Base-by-base conservation (phyloP, 495 filamentous ascomycete genomes). In the Podospora comata region DNA sequence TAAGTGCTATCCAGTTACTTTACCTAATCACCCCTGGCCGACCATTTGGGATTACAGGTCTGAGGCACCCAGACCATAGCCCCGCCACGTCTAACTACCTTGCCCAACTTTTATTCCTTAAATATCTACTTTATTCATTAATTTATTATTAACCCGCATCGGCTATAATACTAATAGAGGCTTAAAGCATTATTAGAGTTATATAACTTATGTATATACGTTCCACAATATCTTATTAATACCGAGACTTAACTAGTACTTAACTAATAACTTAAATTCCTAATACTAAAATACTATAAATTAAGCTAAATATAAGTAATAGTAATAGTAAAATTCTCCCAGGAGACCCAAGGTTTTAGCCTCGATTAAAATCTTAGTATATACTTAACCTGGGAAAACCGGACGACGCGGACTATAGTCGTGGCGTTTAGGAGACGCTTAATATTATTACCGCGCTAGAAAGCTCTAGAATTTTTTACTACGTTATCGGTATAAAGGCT, bases 361-460 rank as follows among this genome's bases (percentile, higher is more conserved):
- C 55, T 16, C 55, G 15, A 23, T 57, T 57, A n/a, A 7, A 5
- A 57, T 11, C 18, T 57, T 4, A 57, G 55, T 57, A 57, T 16
- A 4, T 57, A 4, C 55, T n/a, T 23, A 4, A 57, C 18, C 55
- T 65, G 3, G 44, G 44, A 13, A 27, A 56, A n/a, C 39, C 44
- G 7, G 44, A 23, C 44, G 62, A 65, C 3, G 30, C 16, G 1
- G 53, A 66, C n/a, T 27, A 65, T 62, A 57, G 69, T 15, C 39
- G 30, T 62, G 19, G 66, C 55, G 19, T 62, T 54, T 0, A 44
- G 16, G 59, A 68, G 53, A 58, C 62, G 53, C 16, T 68, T 56
- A 3, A 68, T 28, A 63, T 71, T 39, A 28, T 63, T 5, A 9
- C 28, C 28, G 28, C 18, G 11, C 53, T 66, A 39, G 59, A 68